Conservation (phyloP, 2,329 filamentous ascomycete species). For the Hawksworthiomyces lignivorus region DNA sequence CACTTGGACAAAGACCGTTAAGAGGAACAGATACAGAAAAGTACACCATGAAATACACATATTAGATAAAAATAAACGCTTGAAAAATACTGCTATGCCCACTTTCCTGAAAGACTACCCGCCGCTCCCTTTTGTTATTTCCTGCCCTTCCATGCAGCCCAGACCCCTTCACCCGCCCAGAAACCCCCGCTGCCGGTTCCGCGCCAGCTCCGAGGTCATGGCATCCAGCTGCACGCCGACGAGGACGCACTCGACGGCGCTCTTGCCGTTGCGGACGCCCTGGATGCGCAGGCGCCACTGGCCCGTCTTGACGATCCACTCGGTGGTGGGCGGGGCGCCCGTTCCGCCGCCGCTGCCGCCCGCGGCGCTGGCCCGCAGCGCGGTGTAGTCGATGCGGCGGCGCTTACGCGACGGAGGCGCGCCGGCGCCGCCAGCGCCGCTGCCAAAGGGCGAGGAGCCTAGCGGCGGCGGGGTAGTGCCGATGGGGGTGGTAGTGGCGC, state of each 20-base stretch:
- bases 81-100: too few relatives aligned
- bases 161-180: conserved; percentile 26
- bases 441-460: too few relatives aligned
- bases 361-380: conserved; percentile 25
- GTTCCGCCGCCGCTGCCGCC: conserved; percentile 17
- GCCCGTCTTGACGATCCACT: conserved; percentile 61
- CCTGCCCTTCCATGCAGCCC: too few relatives aligned
- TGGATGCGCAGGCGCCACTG: conserved; percentile 68
- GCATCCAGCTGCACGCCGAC: conserved; percentile 71
- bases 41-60: too few relatives aligned
- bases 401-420: conserved; percentile 10
- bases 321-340: too few relatives aligned
- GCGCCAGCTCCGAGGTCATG: conserved; percentile 53
- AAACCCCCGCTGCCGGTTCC: conserved; percentile 61
- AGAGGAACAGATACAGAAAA: neutral
- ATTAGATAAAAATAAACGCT: too few relatives aligned
- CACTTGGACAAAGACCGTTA: too few relatives aligned
- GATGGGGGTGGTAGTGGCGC: too few relatives aligned
- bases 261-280: conserved; percentile 38
- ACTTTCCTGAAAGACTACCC: too few relatives aligned
- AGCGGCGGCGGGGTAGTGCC: too few relatives aligned
- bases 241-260: conserved; percentile 61
- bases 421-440: neutral
- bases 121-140: too few relatives aligned
- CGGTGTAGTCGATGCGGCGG: conserved; percentile 27